phyloP scores from a whole-genome alignment of 768 basidiomycete species.

The Termitomyces sp. region DNA sequence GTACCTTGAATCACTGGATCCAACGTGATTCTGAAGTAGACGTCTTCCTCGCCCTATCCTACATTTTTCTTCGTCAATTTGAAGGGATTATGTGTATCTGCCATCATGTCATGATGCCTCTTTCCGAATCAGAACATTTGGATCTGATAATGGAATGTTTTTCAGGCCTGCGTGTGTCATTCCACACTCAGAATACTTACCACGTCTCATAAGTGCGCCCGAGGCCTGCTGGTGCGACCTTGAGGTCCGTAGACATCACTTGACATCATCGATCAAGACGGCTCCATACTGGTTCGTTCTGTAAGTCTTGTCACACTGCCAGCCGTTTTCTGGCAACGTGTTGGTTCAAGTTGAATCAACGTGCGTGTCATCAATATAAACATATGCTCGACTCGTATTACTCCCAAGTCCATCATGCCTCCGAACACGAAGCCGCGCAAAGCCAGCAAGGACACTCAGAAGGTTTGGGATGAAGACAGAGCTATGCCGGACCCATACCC shows the following conservation, averaged over 20 bases:
- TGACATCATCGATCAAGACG: background rate
- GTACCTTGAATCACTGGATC: background rate
- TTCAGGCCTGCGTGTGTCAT: background rate
- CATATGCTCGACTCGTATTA: background rate
- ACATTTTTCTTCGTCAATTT: too few species aligned
- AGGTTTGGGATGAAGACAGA: conserved; percentile 2
- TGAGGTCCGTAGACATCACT: background rate
- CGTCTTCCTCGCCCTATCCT: background rate
- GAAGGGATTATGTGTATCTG: background rate
- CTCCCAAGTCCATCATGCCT: background rate
- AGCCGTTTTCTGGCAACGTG: background rate
- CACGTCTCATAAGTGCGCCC: background rate
- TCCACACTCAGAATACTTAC: background rate
- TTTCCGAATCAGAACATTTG: background rate
- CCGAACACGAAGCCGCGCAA: conserved; percentile 1
- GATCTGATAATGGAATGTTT: background rate
- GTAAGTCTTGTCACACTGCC: background rate
- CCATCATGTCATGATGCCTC: background rate
- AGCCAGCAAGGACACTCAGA: background rate
- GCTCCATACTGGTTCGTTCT: background rate
- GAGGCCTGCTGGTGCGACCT: background rate
- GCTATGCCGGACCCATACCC: conserved; percentile 6
- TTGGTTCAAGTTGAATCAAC: background rate
- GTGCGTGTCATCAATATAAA: conserved; percentile 2
- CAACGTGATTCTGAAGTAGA: background rate